These are phyloP conservation scores for Fraxinus americana DNA, from an alignment of 257 asterid species.

Conservation along the genomic window DNA sequence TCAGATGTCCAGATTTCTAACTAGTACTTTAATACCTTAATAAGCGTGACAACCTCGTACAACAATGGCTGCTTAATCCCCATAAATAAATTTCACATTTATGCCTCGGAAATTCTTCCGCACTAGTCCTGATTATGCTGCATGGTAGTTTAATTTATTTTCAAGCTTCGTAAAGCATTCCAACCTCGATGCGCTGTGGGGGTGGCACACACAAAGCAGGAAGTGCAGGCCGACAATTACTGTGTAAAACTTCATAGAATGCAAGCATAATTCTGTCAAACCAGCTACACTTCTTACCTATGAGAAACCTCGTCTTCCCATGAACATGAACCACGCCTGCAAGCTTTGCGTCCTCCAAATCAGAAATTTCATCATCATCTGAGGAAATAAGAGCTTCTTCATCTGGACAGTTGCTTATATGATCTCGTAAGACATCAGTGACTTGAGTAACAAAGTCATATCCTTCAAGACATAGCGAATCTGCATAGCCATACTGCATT, in stretches of 20 bases:
- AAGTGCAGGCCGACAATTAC: conserved; percentile 42
- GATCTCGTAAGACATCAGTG: conserved; percentile 18
- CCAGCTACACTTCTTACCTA: conserved; percentile 36
- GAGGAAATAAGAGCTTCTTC: neutral
- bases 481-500: conserved; percentile 43
- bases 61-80: neutral
- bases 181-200: conserved; percentile 39
- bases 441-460: conserved; percentile 33
- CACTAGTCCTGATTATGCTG: neutral
- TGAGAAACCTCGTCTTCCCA: conserved; percentile 41
- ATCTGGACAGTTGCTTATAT: conserved; percentile 21
- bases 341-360: conserved; percentile 36
- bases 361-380: conserved; percentile 24
- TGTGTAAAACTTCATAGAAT: conserved; percentile 44
- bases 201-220: conserved; percentile 36
- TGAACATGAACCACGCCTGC: conserved; percentile 43
- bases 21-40: neutral
- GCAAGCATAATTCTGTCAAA: conserved; percentile 47
- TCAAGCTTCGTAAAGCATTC: conserved; percentile 43
- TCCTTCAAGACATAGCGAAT: conserved; percentile 28
- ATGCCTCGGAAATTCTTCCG: neutral
- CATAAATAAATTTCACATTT: neutral
- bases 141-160: neutral
- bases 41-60: too few relatives aligned
- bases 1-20: neutral